Evolutionary conservation across 345 rosid genomes (phyloP), one percentile per base, ranked within the genome.

Genomic region (Cardamine resedifolia): DNA sequence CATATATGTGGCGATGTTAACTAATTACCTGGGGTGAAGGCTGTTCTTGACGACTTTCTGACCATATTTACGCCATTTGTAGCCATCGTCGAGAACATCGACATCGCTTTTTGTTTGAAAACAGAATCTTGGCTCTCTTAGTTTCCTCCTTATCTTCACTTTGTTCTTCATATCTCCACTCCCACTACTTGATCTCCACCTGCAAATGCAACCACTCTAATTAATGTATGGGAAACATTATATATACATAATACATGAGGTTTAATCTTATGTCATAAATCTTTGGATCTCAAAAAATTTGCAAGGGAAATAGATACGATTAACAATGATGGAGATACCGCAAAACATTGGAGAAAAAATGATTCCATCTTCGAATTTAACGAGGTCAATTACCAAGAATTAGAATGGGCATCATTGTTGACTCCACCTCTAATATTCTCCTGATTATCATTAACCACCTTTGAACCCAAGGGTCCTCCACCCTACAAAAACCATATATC

Each of bases 21-120:
- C 8, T 19, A 41, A 1, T 10, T 87, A 90, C 98, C 98, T 87
- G 8, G 98, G 98, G 74, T 94, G 97, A 73, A 94, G 97, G 75
- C 98, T 94, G 83, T 94, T 90, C 74, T 94, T 94, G 80, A 94
- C 98, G 19, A 94, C 86, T 84, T 94, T 94, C 81, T 94, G 98
- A 72, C 98, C 98, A 73, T 94, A 94, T 83, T 94, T 94, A 67
- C 98, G 86, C 98, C 98, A 94, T 76, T 89, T 93, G 68, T 93
- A 93, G 45, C 98, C 98, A 44, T 93, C 98, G 72, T 90, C 98
- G 5, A 93, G 96, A 21, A 94, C 98, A 82, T 94, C 98, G 3
- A 94, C 85, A 27, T 94, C 98, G 50, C 97, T 94, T 81, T 95
- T 84, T 20, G 98, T 94, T 78, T 94, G 98, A 82, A 94, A 94